Percentiles rank a stretch among this genome's conserved stretches.
phyloP scores from a whole-genome alignment of 441 rosid species.

The Pelargonium cotyledonis region DNA sequence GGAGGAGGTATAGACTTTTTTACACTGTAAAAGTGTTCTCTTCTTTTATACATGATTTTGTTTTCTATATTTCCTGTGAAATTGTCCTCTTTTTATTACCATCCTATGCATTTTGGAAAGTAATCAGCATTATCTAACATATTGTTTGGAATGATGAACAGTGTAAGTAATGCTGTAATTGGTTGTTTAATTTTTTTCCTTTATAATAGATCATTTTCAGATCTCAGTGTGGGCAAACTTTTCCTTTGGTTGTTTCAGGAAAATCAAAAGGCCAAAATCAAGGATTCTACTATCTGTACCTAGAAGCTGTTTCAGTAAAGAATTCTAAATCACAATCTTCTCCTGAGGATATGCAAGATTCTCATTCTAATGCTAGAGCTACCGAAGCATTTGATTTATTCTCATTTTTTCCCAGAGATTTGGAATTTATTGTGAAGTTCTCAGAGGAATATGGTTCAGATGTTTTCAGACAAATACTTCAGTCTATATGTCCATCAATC shows the following conservation, averaged over 20 bases:
- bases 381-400: conserved; percentile 62
- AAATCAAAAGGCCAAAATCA: conserved; percentile 81
- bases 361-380: conserved; percentile 38
- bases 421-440: conserved; percentile 90
- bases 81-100: background rate
- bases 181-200: background rate
- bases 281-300: conserved; percentile 84
- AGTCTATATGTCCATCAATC: conserved; percentile 91
- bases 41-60: background rate
- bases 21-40: conserved; percentile 5
- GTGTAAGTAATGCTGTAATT: background rate
- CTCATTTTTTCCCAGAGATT: conserved; percentile 74
- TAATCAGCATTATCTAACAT: background rate
- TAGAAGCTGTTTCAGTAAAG: conserved; percentile 78
- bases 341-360: conserved; percentile 49
- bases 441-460: conserved; percentile 82
- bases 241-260: conserved; percentile 43
- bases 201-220: background rate
- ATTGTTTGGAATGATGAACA: background rate
- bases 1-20: conserved; percentile 75
- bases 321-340: conserved; percentile 76
- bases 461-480: conserved; percentile 69
- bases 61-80: background rate
- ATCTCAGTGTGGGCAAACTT: background rate
- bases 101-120: conserved; percentile 2